Evolutionary conservation across 148 eudicot species (phyloP).

Genomic region (Bassia scoparia): DNA sequence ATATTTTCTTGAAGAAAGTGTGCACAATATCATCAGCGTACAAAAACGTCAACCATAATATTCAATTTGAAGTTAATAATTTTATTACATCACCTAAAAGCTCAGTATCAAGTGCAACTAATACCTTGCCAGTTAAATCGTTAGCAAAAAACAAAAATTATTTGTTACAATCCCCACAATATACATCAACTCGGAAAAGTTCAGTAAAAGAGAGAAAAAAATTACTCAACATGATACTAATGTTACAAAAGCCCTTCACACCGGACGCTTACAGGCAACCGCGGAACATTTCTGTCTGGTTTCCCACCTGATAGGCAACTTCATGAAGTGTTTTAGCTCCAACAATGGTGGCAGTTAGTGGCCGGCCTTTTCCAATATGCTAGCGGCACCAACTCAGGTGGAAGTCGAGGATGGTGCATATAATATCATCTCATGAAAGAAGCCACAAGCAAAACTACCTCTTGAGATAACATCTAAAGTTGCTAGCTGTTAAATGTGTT

Average conservation of each 20-base stretch:
- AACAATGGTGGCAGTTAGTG: background rate
- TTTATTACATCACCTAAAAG: background rate
- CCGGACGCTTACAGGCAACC: background rate
- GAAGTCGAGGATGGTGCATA: background rate
- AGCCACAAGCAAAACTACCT: background rate
- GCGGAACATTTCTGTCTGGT: background rate
- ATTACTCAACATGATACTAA: background rate
- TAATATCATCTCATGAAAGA: background rate
- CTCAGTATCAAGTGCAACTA: background rate
- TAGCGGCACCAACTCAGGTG: background rate
- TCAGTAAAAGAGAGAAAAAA: background rate
- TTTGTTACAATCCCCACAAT: background rate
- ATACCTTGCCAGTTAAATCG: background rate
- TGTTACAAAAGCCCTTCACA: background rate
- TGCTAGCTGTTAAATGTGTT: background rate
- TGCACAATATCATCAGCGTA: too few species aligned
- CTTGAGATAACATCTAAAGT: background rate
- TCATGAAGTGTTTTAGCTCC: too few species aligned
- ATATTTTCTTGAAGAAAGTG: too few species aligned
- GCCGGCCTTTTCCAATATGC: background rate
- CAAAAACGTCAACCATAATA: too few species aligned
- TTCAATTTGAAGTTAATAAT: background rate
- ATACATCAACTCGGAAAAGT: background rate
- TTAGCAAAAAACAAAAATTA: background rate
- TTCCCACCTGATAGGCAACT: conserved; percentile 10